A percentile compares a stretch with the other conserved stretches of the same genome.
These are phyloP conservation scores for Brettanomyces sp. DNA, from an alignment of 805 yeast genomes.

Conservation along the genomic window DNA sequence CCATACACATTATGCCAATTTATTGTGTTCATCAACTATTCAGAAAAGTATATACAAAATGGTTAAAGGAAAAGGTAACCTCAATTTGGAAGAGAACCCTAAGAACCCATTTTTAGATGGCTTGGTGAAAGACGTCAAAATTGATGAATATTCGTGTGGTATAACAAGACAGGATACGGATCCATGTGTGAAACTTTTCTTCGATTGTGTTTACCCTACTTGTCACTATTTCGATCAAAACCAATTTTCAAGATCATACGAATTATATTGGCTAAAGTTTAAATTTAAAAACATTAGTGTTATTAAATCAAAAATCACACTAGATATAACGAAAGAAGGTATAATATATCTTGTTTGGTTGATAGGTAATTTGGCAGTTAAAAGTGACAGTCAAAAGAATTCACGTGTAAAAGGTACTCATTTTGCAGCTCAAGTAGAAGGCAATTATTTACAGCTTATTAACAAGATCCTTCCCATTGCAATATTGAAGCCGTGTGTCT, in stretches of 20 bases:
- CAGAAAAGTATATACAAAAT: not conserved
- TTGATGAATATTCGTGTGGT: not conserved
- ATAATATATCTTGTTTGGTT: constrained; percentile 5
- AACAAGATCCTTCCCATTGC: constrained; percentile 10
- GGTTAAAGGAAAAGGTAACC: not conserved
- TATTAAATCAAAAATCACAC: not conserved
- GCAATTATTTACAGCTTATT: constrained; percentile 7
- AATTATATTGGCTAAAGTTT: constrained; percentile 4
- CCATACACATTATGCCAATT: not conserved
- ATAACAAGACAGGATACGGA: constrained; percentile 3
- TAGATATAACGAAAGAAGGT: not conserved
- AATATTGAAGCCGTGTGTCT: constrained; percentile 11
- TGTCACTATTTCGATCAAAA: constrained; percentile 4
- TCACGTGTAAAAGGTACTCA: constrained; percentile 1
- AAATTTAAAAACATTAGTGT: not conserved
- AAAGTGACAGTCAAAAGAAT: not conserved
- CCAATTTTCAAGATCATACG: constrained; percentile 3
- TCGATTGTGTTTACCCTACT: constrained; percentile 5
- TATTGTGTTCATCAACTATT: not conserved
- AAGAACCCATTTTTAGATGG: too few relatives aligned
- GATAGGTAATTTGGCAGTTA: constrained; percentile 1
- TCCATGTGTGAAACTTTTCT: constrained; percentile 1
- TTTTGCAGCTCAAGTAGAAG: not conserved
- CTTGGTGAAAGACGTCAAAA: not conserved
- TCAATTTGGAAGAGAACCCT: not conserved